Evolutionary conservation across 208 protist species (phyloP).

Genomic region (Crithidia expoeki): DNA sequence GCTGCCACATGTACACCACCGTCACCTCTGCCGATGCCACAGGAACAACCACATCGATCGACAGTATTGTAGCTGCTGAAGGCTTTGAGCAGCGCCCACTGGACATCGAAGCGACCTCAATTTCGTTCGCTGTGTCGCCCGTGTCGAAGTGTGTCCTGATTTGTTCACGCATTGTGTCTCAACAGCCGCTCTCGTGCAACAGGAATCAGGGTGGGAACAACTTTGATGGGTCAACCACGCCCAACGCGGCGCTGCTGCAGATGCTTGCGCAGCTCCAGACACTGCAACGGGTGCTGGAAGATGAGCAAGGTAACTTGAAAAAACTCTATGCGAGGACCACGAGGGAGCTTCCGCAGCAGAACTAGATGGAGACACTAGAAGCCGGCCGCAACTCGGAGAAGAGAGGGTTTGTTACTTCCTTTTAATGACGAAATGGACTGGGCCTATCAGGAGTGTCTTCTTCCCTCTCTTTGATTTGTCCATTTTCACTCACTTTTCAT

Average conservation of each 20-base stretch:
- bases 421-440: too few species aligned
- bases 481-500: too few species aligned
- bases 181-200: neutral
- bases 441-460: too few species aligned
- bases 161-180: slow-evolving; percentile 9
- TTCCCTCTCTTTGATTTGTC: too few species aligned
- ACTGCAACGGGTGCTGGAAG: neutral
- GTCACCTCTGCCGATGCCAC: neutral
- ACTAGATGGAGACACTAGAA: too few species aligned
- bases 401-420: too few species aligned
- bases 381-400: too few species aligned
- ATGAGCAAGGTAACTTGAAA: neutral
- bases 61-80: neutral
- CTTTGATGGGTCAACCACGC: neutral
- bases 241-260: neutral
- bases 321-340: too few species aligned
- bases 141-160: neutral
- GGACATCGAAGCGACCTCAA: neutral
- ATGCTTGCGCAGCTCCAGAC: slow-evolving; percentile 9
- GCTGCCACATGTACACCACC: slow-evolving; percentile 14
- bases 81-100: neutral
- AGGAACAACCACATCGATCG: neutral
- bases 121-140: neutral
- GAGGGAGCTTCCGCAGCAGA: too few species aligned
- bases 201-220: neutral